phyloP scores from a whole-genome alignment of 805 yeast genomes.

The Sugiyamaella qingdaonensis region DNA sequence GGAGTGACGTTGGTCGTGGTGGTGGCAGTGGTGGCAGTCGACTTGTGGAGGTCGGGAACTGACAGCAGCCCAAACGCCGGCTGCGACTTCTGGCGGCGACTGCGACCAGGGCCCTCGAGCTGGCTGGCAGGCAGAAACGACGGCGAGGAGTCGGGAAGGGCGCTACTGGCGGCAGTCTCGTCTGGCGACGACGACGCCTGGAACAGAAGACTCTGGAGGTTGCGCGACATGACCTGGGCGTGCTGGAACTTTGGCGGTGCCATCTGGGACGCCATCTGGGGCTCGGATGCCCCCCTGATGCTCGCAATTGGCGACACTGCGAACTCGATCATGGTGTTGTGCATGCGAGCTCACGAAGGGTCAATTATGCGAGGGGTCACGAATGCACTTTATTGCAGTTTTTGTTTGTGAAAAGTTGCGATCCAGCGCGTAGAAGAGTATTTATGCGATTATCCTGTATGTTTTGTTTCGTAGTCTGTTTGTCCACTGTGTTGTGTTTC shows the following conservation, averaged over 20 bases:
- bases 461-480: too few relatives aligned
- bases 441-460: too few relatives aligned
- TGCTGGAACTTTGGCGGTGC: constrained; percentile 12
- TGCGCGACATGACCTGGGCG: constrained; percentile 14
- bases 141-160: constrained; percentile 18
- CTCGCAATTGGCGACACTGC: constrained; percentile 1
- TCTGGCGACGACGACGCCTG: constrained; percentile 9
- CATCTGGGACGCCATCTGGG: background rate
- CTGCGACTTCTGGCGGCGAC: constrained; percentile 10
- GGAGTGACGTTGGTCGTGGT: background rate
- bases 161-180: background rate
- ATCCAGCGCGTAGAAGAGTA: too few relatives aligned
- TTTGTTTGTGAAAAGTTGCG: too few relatives aligned
- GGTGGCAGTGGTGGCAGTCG: background rate
- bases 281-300: background rate
- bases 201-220: constrained; percentile 13
- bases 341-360: background rate
- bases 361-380: too few relatives aligned
- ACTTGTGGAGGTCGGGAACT: constrained; percentile 23
- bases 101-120: constrained; percentile 17
- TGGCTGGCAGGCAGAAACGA: constrained; percentile 18
- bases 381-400: background rate
- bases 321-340: constrained; percentile 2
- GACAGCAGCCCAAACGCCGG: constrained; percentile 14
- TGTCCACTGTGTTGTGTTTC: too few relatives aligned